Evolutionary conservation across 116 monocot species (phyloP), one percentile per base, ranked within the genome.

Genomic region (Zostera marina): DNA sequence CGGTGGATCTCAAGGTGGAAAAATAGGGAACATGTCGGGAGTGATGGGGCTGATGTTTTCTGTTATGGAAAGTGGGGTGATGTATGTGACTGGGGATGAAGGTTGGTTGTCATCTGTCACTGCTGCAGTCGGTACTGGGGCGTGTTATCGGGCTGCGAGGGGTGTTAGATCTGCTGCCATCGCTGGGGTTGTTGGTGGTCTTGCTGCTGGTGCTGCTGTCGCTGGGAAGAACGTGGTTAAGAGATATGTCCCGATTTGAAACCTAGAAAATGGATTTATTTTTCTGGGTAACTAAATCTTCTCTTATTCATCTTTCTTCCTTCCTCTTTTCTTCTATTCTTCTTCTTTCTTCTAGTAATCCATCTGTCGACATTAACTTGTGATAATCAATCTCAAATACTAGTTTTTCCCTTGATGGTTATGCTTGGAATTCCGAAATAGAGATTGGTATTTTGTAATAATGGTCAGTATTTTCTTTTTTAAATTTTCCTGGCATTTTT

Each of bases 81-180:
- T 75, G n/a, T 63, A 42, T 22, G 20, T 54, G 2, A 47, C 41
- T 0, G 59, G 85, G 59, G 75, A 75, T 1, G 85, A 77, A 22
- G 85, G 80, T 46, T 75, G 68, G 66, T 22, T 77, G 23, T 77
- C 74, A 42, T 67, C 77, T 20, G 75, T 85, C 4, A 63, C 62
- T 1, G 81, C 81, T 5, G 85, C 80, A 58, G 70, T 81, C 40
- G 85, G 77, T n/a, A 75, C 85, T 1, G 85, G 81, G 1, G 66
- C 64, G 41, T 24, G 80, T 11, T 80, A 63, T 41, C 66, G 47
- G 67, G 85, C 85, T 7, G 77, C 80, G 1, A 72, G 66, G 10
- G 81, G 81, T 39, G 59, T 69, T 39, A 68, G 85, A 69, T 77
- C 85, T 20, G 85, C 85, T n/a, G 80, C 70, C 9, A 67, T 85